Base-by-base conservation (phyloP, 2,329 filamentous ascomycete species). In the Botryotinia convoluta region DNA sequence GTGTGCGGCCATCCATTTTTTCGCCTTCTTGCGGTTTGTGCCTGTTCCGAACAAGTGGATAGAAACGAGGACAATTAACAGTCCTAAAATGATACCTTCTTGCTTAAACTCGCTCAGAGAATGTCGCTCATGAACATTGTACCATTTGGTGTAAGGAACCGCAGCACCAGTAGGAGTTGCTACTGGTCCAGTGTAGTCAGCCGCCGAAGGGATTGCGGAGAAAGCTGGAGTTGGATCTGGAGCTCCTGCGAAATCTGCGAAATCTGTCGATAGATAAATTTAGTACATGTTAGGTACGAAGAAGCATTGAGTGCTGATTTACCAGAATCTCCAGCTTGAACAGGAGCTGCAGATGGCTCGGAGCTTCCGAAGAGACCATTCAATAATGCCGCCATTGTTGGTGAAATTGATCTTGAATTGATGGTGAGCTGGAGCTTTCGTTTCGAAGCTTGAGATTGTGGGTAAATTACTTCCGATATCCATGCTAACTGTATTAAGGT, bases 51-150 rank as follows among this genome's bases (percentile, higher is more conserved):
- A 89, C 80, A 97, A 84, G 82, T 98, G 95, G 76, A 97, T 85
- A 60, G 91, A 81, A 77, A 98, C 86, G 77, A 98, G 88, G 71
- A 97, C 77, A 71, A 91, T 80, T 78, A 98, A 89, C 80, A 94
- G 86, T 48, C 89, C 88, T 74, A 98, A 84, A 79, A 99, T 92
- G 82, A 94, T 85, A 74, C 93, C 92, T 85, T 99, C 96, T 79
- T 91, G 88, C 84, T 90, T 90, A 87, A 99, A 99, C 82, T 99
- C 96, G 80, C 87, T 87, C 74, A 91, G 85, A 39, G 90, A 90
- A 80, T 95, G 91, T 80, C 96, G 94, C 88, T 98, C 95, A 88
- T 97, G 96, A 75, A 98, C 86, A 73, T 94, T 94, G 85, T 98
- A 99, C 96, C 96, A 99, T 86, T 93, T 94, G 69, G 94, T 97